These are phyloP conservation scores for Starmerella geochares DNA, from an alignment of 805 yeast species.

Conservation along the genomic window DNA sequence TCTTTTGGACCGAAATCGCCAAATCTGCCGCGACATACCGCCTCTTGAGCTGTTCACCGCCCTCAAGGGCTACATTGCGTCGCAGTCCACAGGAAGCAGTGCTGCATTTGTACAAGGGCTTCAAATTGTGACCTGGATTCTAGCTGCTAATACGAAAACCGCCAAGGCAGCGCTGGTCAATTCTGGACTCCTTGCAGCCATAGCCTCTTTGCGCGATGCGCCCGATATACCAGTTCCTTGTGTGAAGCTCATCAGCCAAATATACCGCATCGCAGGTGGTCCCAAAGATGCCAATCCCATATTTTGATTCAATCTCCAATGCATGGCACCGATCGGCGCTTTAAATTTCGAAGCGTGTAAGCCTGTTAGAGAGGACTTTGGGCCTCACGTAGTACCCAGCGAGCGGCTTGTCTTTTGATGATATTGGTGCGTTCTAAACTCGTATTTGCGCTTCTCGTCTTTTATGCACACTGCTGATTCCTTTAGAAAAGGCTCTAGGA, in stretches of 20 bases:
- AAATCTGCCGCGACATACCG: slow-evolving; percentile 10
- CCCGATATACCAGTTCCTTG: slow-evolving; percentile 15
- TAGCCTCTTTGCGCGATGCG: background rate
- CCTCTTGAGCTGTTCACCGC: slow-evolving; percentile 9
- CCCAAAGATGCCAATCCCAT: background rate
- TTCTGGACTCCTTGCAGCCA: background rate
- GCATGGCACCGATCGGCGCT: no score
- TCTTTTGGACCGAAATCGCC: slow-evolving; percentile 17
- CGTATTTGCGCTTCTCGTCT: no score
- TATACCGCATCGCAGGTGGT: background rate
- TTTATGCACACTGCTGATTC: no score
- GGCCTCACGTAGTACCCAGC: no score
- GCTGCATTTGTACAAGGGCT: slow-evolving; percentile 19
- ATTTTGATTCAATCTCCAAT: background rate
- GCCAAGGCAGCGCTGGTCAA: background rate
- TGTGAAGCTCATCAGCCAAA: slow-evolving; percentile 15
- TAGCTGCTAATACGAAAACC: background rate
- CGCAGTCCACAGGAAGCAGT: background rate
- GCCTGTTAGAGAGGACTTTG: background rate
- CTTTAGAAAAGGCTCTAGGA: no score
- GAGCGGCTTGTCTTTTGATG: no score
- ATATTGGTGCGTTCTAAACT: no score
- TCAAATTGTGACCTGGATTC: slow-evolving; percentile 16
- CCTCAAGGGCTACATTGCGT: slow-evolving; percentile 7
- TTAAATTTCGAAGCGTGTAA: no score